A percentile compares a stretch with the other conserved stretches of the same genome.
phyloP scores from a whole-genome alignment of 164 flowering plant species.

The Akebia trifoliata region DNA sequence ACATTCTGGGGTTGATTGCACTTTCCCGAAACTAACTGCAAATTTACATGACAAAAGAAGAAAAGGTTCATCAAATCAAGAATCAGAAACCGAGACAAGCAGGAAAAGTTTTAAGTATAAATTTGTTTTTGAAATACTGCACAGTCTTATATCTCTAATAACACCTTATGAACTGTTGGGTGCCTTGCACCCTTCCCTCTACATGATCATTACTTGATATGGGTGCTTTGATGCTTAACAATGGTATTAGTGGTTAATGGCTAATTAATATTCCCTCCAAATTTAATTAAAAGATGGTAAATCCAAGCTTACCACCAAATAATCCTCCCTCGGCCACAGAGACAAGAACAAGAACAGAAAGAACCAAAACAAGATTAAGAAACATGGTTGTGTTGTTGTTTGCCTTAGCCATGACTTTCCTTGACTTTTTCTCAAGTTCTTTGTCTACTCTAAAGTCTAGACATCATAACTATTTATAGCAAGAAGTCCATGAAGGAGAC shows the following conservation, averaged over 20 bases:
- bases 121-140: too few species aligned
- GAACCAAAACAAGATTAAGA: not conserved
- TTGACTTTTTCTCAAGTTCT: not conserved
- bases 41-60: not conserved
- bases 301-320: not conserved
- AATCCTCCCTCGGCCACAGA: constrained; percentile 5
- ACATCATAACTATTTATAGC: constrained; percentile 5
- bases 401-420: not conserved
- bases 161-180: too few species aligned
- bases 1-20: constrained; percentile 9
- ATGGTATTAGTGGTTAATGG: too few species aligned
- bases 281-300: not conserved
- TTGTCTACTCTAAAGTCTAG: not conserved
- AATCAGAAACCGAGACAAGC: too few species aligned
- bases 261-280: too few species aligned
- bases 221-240: too few species aligned
- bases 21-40: not conserved
- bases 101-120: too few species aligned
- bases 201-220: too few species aligned
- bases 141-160: too few species aligned
- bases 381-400: not conserved
- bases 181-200: too few species aligned
- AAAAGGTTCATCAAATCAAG: too few species aligned
- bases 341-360: constrained; percentile 3
- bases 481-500: not conserved